phyloP scores from a whole-genome alignment of 805 yeast genomes.

The Wickerhamiella galacta region DNA sequence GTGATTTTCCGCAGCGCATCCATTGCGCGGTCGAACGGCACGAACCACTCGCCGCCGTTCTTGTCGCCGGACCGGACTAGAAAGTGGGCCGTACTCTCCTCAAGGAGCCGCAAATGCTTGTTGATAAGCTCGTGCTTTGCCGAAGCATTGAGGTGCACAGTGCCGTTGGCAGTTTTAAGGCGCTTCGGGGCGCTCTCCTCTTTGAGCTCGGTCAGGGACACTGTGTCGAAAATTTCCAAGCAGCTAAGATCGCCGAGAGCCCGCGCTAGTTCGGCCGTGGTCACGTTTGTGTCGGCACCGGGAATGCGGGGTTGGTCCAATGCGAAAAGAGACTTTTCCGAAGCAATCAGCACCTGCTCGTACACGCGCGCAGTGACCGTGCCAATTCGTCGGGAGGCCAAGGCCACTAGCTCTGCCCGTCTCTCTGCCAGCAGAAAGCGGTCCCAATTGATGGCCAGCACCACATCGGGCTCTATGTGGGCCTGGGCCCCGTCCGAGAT shows the following conservation, averaged over 20 bases:
- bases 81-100: slow-evolving; percentile 36
- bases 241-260: slow-evolving; percentile 1
- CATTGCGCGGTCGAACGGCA: slow-evolving; percentile 20
- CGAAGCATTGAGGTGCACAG: neutral
- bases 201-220: slow-evolving; percentile 5
- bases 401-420: slow-evolving; percentile 41
- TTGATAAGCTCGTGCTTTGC: slow-evolving; percentile 23
- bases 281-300: slow-evolving; percentile 11
- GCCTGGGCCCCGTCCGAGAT: neutral
- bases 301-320: slow-evolving; percentile 18
- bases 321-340: slow-evolving; percentile 29
- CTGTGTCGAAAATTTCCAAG: slow-evolving; percentile 1
- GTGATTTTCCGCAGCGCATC: slow-evolving; percentile 17
- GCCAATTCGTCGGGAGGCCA: slow-evolving; percentile 57
- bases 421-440: slow-evolving; percentile 55
- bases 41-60: slow-evolving; percentile 32
- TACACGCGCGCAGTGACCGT: slow-evolving; percentile 48
- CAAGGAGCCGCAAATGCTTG: slow-evolving; percentile 54
- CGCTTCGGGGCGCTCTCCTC: slow-evolving; percentile 9
- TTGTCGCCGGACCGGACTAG: slow-evolving; percentile 36
- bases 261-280: slow-evolving; percentile 10
- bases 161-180: slow-evolving; percentile 2
- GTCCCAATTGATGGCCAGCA: slow-evolving; percentile 45
- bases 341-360: slow-evolving; percentile 33
- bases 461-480: neutral